These are phyloP conservation scores for Umbelopsis sp. DNA, from an alignment of 371 early-diverging fungal species.

Conservation along the genomic window DNA sequence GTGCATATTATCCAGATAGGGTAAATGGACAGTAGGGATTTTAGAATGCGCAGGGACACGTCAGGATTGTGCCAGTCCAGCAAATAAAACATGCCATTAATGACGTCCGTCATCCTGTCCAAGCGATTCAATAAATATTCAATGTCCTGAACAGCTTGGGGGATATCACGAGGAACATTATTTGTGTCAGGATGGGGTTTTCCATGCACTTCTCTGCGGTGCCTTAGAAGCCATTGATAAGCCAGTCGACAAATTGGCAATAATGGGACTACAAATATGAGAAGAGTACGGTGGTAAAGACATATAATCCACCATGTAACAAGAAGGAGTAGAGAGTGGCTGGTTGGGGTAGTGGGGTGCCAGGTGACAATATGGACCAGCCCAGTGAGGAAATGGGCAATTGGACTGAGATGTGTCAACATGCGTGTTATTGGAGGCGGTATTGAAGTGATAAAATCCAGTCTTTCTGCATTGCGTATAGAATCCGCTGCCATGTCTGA, in stretches of 20 bases:
- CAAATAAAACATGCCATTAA: not conserved
- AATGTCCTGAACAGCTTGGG: not conserved
- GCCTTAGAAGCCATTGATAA: slow-evolving; percentile 8
- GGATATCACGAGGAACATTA: not conserved
- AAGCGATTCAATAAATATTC: slow-evolving; percentile 9
- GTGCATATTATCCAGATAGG: slow-evolving; percentile 1
- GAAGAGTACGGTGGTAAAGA: slow-evolving; percentile 1
- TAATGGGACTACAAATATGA: not conserved
- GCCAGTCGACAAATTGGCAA: not conserved
- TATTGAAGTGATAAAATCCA: slow-evolving; percentile 12
- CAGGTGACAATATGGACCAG: slow-evolving; percentile 16
- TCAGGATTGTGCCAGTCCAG: slow-evolving; percentile 14
- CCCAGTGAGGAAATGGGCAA: slow-evolving; percentile 4
- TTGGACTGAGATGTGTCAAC: slow-evolving; percentile 13
- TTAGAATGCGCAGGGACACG: not conserved
- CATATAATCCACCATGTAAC: slow-evolving; percentile 3
- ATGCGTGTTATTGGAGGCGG: slow-evolving; percentile 15
- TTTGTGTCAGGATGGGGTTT: slow-evolving; percentile 14
- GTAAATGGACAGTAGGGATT: not conserved
- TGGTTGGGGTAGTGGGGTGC: slow-evolving; percentile 18
- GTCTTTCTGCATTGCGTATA: slow-evolving; percentile 8
- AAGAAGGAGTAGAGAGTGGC: not conserved
- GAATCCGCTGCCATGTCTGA: slow-evolving; percentile 2
- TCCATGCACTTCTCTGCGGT: slow-evolving; percentile 2
- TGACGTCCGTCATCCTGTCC: not conserved